Evolutionary conservation across 2,329 filamentous ascomycete genomes (phyloP).

Genomic region (Cordyceps javanica): DNA sequence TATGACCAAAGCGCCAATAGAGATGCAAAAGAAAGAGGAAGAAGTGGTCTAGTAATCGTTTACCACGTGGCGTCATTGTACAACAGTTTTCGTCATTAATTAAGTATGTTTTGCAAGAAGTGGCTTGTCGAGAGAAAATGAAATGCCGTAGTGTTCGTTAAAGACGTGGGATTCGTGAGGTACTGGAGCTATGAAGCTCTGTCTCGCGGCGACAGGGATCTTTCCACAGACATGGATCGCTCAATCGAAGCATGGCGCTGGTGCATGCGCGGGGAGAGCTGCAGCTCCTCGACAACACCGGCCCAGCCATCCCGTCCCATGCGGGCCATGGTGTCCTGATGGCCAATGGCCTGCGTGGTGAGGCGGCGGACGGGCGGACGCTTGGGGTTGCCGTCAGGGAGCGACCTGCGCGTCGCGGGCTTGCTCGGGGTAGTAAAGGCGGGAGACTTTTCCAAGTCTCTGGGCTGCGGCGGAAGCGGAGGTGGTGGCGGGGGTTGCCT

Average conservation of each 20-base stretch:
- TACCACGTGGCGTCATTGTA: background rate
- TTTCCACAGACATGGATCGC: slow-evolving; percentile 47
- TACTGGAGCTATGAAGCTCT: background rate
- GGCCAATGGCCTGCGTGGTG: slow-evolving; percentile 48
- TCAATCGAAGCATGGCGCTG: slow-evolving; percentile 59
- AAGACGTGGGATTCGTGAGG: background rate
- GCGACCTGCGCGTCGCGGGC: slow-evolving; percentile 32
- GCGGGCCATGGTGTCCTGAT: slow-evolving; percentile 40
- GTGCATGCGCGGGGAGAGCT: slow-evolving; percentile 54
- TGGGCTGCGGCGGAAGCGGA: slow-evolving; percentile 21
- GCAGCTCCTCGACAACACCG: slow-evolving; percentile 57
- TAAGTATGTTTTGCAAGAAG: background rate
- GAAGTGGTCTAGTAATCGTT: background rate
- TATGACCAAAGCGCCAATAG: background rate
- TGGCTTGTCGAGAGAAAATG: background rate
- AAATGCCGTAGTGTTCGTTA: background rate
- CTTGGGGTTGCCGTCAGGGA: slow-evolving; percentile 38
- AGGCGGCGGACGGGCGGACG: slow-evolving; percentile 46
- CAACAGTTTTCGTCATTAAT: background rate
- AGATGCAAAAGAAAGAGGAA: background rate
- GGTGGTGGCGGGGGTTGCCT: slow-evolving; percentile 29
- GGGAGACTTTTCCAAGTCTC: slow-evolving; percentile 29
- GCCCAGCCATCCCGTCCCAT: slow-evolving; percentile 53
- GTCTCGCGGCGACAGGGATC: slow-evolving; percentile 23
- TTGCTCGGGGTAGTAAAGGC: slow-evolving; percentile 23